Percentiles rank a stretch among this genome's conserved stretches.
Conservation (phyloP, 1,284 basidiomycete species). For the Leccinum angustisporum region DNA sequence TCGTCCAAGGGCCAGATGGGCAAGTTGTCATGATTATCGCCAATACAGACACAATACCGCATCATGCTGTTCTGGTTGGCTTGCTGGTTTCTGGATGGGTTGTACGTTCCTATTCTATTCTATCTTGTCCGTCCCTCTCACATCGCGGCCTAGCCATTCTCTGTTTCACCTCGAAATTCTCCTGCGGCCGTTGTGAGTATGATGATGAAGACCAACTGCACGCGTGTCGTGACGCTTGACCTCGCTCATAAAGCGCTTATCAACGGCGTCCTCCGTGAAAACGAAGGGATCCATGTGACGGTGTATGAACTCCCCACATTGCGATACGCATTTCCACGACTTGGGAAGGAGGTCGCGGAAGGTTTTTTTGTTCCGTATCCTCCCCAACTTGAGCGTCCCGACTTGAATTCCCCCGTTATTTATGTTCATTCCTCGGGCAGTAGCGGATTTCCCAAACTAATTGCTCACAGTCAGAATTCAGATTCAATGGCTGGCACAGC, state of each 20-base stretch:
- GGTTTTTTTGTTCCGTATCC: conserved; percentile 34
- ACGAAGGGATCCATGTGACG: conserved; percentile 3
- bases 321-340: conserved; percentile 31
- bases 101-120: conserved; percentile 13
- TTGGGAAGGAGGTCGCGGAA: conserved; percentile 29
- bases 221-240: conserved; percentile 33
- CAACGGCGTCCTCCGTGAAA: conserved; percentile 16
- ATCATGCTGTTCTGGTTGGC: conserved; percentile 33
- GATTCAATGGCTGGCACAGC: conserved; percentile 24
- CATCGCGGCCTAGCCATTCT: conserved; percentile 33
- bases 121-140: background rate
- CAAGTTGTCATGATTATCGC: conserved; percentile 37
- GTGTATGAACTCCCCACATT: conserved; percentile 34
- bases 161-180: conserved; percentile 36
- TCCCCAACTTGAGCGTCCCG: conserved; percentile 6
- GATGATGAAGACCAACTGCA: conserved; percentile 32
- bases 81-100: conserved; percentile 34
- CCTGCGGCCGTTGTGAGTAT: conserved; percentile 31
- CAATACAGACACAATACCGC: conserved; percentile 35
- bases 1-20: conserved; percentile 20
- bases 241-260: conserved; percentile 29
- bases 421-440: conserved; percentile 42
- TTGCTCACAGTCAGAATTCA: conserved; percentile 25
- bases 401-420: conserved; percentile 19
- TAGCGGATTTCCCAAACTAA: conserved; percentile 39